A percentile compares a stretch with the other conserved stretches of the same genome.
Evolutionary conservation across 2,329 filamentous ascomycete species (phyloP).

Genomic region (Colletotrichum navitas): DNA sequence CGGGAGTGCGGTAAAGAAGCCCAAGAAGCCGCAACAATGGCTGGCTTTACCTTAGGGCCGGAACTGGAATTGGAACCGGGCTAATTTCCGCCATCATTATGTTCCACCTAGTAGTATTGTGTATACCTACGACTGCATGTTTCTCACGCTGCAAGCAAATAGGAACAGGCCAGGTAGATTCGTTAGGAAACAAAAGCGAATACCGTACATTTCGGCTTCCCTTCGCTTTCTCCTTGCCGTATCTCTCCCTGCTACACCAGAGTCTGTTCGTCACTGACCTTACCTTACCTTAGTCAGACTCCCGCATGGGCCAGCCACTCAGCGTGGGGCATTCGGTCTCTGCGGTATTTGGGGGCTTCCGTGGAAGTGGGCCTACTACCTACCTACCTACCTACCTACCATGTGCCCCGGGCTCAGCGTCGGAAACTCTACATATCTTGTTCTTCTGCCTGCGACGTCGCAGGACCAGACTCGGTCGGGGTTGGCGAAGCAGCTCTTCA

Average conservation of each 20-base stretch:
- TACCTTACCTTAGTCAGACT: slow-evolving; percentile 11
- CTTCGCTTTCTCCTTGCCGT: background rate
- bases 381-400: no score
- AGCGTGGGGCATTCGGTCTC: background rate
- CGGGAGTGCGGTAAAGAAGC: slow-evolving; percentile 15
- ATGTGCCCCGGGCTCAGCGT: background rate
- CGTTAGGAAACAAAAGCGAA: slow-evolving; percentile 6
- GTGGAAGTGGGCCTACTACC: background rate
- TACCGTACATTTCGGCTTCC: background rate
- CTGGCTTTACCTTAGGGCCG: background rate
- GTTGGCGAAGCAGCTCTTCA: background rate
- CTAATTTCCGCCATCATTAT: background rate
- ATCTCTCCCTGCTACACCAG: no score
- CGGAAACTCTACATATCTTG: background rate
- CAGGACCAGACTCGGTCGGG: background rate
- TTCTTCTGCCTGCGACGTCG: slow-evolving; percentile 5
- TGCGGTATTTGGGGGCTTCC: background rate
- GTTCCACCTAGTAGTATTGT: no score
- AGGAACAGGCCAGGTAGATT: background rate
- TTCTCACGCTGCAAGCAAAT: no score
- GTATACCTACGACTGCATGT: no score
- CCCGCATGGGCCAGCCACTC: slow-evolving; percentile 5
- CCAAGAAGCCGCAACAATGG: background rate
- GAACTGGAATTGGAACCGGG: background rate
- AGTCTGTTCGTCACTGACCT: background rate